Base-by-base conservation (phyloP, 768 basidiomycete species). In the Pleurotus pulmonarius region DNA sequence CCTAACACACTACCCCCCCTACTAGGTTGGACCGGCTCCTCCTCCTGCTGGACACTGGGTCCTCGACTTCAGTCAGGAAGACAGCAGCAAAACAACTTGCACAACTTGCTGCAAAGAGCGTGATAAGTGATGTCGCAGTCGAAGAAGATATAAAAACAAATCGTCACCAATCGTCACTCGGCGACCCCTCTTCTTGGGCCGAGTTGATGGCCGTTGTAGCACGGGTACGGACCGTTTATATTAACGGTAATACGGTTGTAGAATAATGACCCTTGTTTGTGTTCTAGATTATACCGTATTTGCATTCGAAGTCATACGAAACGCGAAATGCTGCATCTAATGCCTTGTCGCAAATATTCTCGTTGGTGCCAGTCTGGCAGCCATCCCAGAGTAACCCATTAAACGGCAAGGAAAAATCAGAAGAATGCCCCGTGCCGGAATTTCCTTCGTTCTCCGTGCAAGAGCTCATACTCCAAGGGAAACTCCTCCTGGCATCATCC, bases 71-170 rank as follows among this genome's bases (percentile, higher is more conserved):
- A 49, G 88, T 99, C 61, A 84, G 95, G 67, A 86, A 86, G 60
- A 97, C 97, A n/a, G 96, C 97, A 0, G 95, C 95, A 4, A 94
- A 93, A 65, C 97, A 99, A 69, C 79, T 99, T 45, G 94, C 94
- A 0, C 92, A 95, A 60, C 78, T 99, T 52, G 94, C 94, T 0
- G 87, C 84, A 16, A 88, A 93, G 71, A 87, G 87, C 61, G 88
- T 97, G 57, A 85, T 86, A 56, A 86, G 81, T 66, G 90, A 93
- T 77, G 87, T 91, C 52, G 77, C 84, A n/a, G 73, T 86, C 61
- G 88, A 91, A 64, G 89, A 92, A 59, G 86, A 91, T 68, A 72
- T 88, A 62, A 91, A 90, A 68, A 73, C 81, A 34, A 74, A 66
- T 55, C 81, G 83, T 58, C 82, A 86, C 69, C 74, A 79, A 18